Evolutionary conservation across 2,329 filamentous ascomycete species (phyloP), one percentile per base, ranked within the genome.

Genomic region (Colletotrichum spaethianum): DNA sequence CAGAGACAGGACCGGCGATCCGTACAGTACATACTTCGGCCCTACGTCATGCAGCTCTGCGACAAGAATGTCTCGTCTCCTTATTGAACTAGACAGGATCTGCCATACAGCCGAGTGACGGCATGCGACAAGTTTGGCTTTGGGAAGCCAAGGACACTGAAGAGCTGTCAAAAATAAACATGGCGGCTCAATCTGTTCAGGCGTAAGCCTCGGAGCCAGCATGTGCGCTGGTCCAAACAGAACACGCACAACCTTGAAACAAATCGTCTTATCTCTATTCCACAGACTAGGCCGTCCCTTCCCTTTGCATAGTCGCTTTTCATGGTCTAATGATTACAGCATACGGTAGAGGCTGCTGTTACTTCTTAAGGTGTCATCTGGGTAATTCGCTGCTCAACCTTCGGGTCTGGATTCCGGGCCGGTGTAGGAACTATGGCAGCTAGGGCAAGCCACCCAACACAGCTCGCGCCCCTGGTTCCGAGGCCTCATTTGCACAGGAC

Each of bases 381-480:
- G 20, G n/a, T 16, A 14, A 2, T 40, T 38, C 12, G 26, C 40
- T n/a, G 23, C 60, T 28, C 18, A 31, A 11, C 42, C 14, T 33
- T 18, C 20, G 12, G 31, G 33, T 40, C 57, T 38, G 48, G 12
- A 28, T 36, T 36, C 2, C n/a, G 9, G 33, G 8, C 33, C 16
- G n/a, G 31, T 33, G 60, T 38, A 38, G 36, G 28, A 68, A 53
- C 7, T 6, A 44, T 52, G 64, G 44, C 50, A 63, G 36, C 52
- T 68, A 59, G 44, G 11, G 12, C 64, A 63, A 62, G 69, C 64
- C 69, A 63, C 57, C 23, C 64, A 44, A 53, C 64, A 20, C 57
- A 48, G 44, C 53, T 20, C 57, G 33, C 48, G 44, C 64, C 57
- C 69, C 57, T 68, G 57, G 28, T 42, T 33, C 28, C 33, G 31